Conservation (phyloP, 2,329 filamentous ascomycete genomes). For the Hypoxylon sp. region DNA sequence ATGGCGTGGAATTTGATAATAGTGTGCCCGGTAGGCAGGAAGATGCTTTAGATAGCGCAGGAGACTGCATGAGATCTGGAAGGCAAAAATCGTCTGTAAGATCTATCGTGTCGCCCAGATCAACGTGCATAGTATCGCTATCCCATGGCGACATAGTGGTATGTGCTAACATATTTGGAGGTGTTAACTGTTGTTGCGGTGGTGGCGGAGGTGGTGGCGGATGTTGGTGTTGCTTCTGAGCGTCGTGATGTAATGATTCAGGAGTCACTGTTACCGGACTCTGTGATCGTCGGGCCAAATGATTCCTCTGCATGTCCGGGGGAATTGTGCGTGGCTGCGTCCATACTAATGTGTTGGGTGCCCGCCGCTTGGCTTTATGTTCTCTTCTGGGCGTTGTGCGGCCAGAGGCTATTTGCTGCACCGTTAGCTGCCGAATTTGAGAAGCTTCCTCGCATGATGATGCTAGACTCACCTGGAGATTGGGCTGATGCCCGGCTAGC, state of each 20-base stretch:
- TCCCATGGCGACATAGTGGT: constrained; percentile 20
- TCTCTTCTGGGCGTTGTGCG: constrained; percentile 21
- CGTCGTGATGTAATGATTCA: constrained; percentile 11
- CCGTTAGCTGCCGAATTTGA: neutral
- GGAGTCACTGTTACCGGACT: constrained; percentile 5
- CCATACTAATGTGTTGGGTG: constrained; percentile 26
- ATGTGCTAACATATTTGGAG: constrained; percentile 9
- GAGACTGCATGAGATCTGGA: constrained; percentile 24
- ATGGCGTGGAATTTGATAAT: constrained; percentile 17
- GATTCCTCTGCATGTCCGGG: constrained; percentile 26
- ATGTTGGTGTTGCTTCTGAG: constrained; percentile 7
- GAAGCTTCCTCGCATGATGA: neutral
- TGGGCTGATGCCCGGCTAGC: constrained; percentile 20
- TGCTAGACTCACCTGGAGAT: constrained; percentile 15
- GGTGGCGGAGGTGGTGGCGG: constrained; percentile 5
- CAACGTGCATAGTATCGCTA: constrained; percentile 15
- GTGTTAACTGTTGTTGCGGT: constrained; percentile 20
- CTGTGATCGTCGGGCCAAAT: constrained; percentile 10
- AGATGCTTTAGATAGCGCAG: constrained; percentile 21
- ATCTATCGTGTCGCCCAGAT: constrained; percentile 15
- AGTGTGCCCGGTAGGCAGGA: constrained; percentile 4
- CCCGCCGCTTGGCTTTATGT: constrained; percentile 22
- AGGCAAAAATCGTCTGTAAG: constrained; percentile 22
- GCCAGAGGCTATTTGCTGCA: constrained; percentile 1
- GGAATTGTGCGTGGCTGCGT: constrained; percentile 25